phyloP scores from a whole-genome alignment of 768 basidiomycete species.

The Clathrus columnatus region DNA sequence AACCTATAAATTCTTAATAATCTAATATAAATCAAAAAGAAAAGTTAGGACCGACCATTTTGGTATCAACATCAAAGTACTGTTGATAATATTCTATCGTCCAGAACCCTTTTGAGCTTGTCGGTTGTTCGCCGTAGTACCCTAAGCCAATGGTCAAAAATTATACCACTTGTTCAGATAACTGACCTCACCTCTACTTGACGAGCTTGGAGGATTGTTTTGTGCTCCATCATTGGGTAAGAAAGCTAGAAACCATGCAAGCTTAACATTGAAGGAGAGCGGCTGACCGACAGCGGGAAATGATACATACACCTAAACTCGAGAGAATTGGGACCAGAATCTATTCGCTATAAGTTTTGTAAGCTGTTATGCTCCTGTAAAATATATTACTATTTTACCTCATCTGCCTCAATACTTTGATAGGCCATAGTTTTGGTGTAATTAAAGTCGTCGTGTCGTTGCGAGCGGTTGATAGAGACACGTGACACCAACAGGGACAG shows the following conservation, averaged over 20 bases:
- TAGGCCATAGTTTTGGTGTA: constrained; percentile 45
- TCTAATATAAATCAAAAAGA: too few relatives aligned
- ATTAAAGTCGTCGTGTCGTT: background rate
- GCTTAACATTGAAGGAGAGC: background rate
- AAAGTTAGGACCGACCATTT: constrained; percentile 38
- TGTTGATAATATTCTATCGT: constrained; percentile 77
- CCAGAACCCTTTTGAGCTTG: constrained; percentile 58
- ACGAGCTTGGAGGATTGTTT: constrained; percentile 12
- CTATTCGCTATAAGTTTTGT: constrained; percentile 34
- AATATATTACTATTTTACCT: constrained; percentile 33
- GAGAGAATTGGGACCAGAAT: constrained; percentile 60
- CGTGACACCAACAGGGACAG: too few relatives aligned
- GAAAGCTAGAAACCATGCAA: constrained; percentile 36
- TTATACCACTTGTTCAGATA: background rate
- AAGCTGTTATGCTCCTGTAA: background rate
- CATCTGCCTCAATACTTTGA: constrained; percentile 63
- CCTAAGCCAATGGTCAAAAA: constrained; percentile 25
- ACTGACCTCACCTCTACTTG: constrained; percentile 2
- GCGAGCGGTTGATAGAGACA: too few relatives aligned
- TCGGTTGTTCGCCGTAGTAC: constrained; percentile 50
- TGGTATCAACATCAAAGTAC: constrained; percentile 85
- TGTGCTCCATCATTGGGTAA: constrained; percentile 27
- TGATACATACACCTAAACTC: constrained; percentile 57
- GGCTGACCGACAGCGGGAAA: background rate
- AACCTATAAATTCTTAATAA: too few relatives aligned